A percentile compares a stretch with the other conserved stretches of the same genome.
Evolutionary conservation across 441 rosid species (phyloP).

Genomic region (Dalechampia spathulata): DNA sequence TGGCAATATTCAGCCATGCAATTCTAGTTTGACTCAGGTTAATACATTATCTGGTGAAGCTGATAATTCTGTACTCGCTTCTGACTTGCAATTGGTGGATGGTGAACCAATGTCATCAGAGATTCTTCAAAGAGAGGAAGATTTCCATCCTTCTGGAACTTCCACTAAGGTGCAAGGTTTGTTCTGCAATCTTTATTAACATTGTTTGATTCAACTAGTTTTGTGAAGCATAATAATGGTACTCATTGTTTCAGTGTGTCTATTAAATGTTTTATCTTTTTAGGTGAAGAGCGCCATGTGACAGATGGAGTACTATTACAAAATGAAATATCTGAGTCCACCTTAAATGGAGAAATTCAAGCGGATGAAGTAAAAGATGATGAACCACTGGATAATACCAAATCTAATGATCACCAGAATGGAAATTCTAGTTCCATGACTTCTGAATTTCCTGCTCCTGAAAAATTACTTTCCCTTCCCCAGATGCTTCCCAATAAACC

Average conservation of each 20-base stretch:
- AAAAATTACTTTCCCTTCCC: slow-evolving; percentile 63
- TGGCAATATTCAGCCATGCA: slow-evolving; percentile 30
- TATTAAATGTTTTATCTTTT: slow-evolving; percentile 6
- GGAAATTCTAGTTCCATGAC: slow-evolving; percentile 25
- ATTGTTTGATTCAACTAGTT: slow-evolving; percentile 11
- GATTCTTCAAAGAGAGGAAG: slow-evolving; percentile 20
- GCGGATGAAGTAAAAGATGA: slow-evolving; percentile 27
- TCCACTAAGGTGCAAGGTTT: slow-evolving; percentile 56
- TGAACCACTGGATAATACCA: slow-evolving; percentile 28
- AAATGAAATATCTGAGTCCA: slow-evolving; percentile 33
- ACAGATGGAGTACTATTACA: slow-evolving; percentile 21
- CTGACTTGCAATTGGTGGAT: slow-evolving; percentile 18
- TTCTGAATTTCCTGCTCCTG: slow-evolving; percentile 68
- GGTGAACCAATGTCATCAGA: slow-evolving; percentile 18
- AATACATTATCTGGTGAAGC: slow-evolving; percentile 19
- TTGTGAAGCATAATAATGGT: slow-evolving; percentile 11
- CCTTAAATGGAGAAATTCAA: slow-evolving; percentile 32
- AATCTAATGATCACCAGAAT: slow-evolving; percentile 29
- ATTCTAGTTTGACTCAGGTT: slow-evolving; percentile 22
- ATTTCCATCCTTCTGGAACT: slow-evolving; percentile 23
- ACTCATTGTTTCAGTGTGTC: background rate
- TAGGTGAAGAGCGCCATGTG: slow-evolving; percentile 33
- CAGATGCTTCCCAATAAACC: slow-evolving; percentile 38
- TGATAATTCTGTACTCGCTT: slow-evolving; percentile 10
- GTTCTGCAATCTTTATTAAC: slow-evolving; percentile 25